phyloP scores from a whole-genome alignment of 352 stramenopile genomes.

The Phytophthora pluvialis region DNA sequence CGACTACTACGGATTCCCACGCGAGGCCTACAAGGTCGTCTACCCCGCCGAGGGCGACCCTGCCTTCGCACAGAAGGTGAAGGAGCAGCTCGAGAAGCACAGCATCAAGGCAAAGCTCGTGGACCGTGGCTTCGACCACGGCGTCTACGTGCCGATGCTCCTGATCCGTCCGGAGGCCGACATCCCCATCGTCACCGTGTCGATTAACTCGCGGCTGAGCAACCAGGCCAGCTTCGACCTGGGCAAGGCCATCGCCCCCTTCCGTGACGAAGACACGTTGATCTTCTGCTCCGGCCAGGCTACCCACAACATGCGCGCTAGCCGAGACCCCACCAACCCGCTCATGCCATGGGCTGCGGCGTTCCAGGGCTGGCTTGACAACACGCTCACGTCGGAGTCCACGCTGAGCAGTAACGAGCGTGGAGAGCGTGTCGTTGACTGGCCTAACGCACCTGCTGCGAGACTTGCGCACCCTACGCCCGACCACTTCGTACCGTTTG shows the following conservation, averaged over 20 bases:
- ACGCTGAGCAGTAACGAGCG: constrained; percentile 34
- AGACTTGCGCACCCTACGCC: constrained; percentile 50
- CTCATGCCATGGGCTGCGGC: constrained; percentile 33
- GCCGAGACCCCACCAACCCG: constrained; percentile 22
- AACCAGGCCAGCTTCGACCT: constrained; percentile 57
- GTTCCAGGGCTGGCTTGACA: constrained; percentile 50
- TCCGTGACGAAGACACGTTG: constrained; percentile 71
- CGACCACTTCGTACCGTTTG: constrained; percentile 65
- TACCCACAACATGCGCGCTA: constrained; percentile 46
- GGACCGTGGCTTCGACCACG: constrained; percentile 90
- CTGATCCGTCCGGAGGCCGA: constrained; percentile 89
- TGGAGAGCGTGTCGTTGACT: constrained; percentile 42
- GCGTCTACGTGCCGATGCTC: constrained; percentile 92
- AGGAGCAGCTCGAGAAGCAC: constrained; percentile 54
- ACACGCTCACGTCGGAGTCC: constrained; percentile 31
- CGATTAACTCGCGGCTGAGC: constrained; percentile 55
- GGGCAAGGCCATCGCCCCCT: constrained; percentile 53
- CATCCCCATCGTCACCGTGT: constrained; percentile 89
- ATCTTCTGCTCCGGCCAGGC: constrained; percentile 75
- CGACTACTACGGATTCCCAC: constrained; percentile 93
- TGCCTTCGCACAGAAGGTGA: constrained; percentile 69
- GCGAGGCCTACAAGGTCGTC: constrained; percentile 85
- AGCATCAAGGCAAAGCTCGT: constrained; percentile 55
- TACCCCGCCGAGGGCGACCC: constrained; percentile 85
- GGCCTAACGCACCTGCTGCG: constrained; percentile 37